Evolutionary conservation across 345 rosid genomes (phyloP).

Genomic region (Eucalyptus pauciflora): DNA sequence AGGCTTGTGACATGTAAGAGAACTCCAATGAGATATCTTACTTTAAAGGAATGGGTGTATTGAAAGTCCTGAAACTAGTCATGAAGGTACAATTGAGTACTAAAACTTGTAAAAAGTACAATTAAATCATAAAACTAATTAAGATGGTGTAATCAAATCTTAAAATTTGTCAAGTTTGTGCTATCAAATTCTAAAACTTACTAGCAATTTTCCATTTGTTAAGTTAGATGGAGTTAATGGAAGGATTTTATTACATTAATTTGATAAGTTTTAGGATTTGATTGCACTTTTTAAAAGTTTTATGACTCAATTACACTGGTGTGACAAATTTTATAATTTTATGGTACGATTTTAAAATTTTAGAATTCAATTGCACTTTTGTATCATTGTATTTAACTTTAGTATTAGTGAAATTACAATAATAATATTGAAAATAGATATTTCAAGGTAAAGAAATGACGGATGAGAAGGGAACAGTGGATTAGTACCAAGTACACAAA

Average conservation of each 20-base stretch:
- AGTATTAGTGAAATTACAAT: not conserved
- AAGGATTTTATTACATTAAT: too few species aligned
- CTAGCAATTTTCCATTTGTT: not conserved
- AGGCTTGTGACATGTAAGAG: not conserved
- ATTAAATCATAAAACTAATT: too few species aligned
- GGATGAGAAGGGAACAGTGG: not conserved
- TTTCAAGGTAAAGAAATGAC: not conserved
- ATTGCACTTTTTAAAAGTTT: too few species aligned
- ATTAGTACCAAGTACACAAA: not conserved
- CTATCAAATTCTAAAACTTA: too few species aligned
- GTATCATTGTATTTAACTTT: not conserved
- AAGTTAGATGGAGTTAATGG: not conserved
- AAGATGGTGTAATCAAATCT: too few species aligned
- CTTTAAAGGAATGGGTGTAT: not conserved
- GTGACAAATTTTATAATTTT: not conserved
- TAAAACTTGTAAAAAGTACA: too few species aligned
- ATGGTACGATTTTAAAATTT: too few species aligned
- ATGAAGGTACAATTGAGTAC: too few species aligned
- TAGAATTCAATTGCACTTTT: too few species aligned
- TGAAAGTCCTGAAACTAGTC: too few species aligned
- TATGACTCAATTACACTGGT: accelerated
- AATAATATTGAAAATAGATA: not conserved
- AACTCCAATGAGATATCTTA: not conserved
- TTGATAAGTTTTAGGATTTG: too few species aligned
- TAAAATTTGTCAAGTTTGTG: too few species aligned